A percentile compares a stretch with the other conserved stretches of the same genome.
phyloP scores from a whole-genome alignment of 2,329 filamentous ascomycete genomes.

The Annulohypoxylon truncatum region DNA sequence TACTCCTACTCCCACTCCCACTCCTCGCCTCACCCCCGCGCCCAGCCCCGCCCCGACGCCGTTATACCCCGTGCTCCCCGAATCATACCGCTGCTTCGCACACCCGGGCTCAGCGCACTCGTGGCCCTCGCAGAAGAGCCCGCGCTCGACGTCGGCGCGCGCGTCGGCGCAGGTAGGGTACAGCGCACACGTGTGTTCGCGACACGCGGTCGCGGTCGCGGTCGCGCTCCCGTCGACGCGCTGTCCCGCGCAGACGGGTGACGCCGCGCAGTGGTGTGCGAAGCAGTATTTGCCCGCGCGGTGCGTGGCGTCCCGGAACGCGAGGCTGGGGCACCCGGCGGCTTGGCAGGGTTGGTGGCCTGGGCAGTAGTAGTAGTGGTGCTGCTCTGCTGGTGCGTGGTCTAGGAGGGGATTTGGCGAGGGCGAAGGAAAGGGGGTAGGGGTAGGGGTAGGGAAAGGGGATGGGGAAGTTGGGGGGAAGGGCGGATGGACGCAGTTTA shows the following conservation, averaged over 20 bases:
- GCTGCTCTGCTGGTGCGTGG: neutral
- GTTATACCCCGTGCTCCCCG: neutral
- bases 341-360: conserved; percentile 39
- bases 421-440: no score
- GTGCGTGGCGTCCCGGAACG: conserved; percentile 51
- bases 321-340: conserved; percentile 38
- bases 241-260: conserved; percentile 26
- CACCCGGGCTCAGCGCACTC: conserved; percentile 38
- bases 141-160: conserved; percentile 29
- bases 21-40: neutral
- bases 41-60: neutral
- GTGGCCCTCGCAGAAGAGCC: conserved; percentile 45
- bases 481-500: conserved; percentile 11
- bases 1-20: neutral
- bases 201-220: conserved; percentile 18
- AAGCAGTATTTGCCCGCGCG: conserved; percentile 38
- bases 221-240: conserved; percentile 26
- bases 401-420: no score
- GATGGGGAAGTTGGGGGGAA: neutral
- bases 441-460: no score
- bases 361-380: conserved; percentile 30
- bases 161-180: conserved; percentile 30
- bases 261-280: conserved; percentile 39
- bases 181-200: conserved; percentile 37
- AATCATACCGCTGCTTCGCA: conserved; percentile 17